Evolutionary conservation across 371 early-diverging fungal species (phyloP).

Genomic region (Phascolomyces articulosus): DNA sequence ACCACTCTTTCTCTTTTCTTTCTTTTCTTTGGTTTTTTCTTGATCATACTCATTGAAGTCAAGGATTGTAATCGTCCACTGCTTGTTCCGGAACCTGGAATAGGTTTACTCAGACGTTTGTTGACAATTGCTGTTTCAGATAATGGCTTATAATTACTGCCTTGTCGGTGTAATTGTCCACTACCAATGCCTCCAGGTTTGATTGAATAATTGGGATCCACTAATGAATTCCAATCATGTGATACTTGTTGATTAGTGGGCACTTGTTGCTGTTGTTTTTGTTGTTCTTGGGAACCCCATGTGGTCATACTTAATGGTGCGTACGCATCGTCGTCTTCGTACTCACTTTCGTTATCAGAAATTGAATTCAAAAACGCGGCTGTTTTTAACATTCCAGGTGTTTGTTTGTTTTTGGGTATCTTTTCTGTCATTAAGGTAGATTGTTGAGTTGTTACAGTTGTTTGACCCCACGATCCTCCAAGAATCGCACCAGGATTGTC

Average conservation of each 20-base stretch:
- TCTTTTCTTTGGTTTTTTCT: slow-evolving; percentile 20
- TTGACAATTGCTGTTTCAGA: slow-evolving; percentile 20
- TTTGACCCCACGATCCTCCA: not conserved
- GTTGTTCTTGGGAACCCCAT: not conserved
- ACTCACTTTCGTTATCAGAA: not conserved
- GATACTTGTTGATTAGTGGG: not conserved
- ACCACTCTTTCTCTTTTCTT: not conserved
- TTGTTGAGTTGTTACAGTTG: not conserved
- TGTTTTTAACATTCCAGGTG: too few relatives aligned
- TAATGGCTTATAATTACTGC: slow-evolving; percentile 25
- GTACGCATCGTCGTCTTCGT: not conserved
- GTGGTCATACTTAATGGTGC: not conserved
- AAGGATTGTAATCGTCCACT: too few relatives aligned
- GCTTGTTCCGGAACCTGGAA: too few relatives aligned
- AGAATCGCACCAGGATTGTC: not conserved
- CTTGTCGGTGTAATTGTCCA: slow-evolving; percentile 26
- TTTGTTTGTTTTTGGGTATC: too few relatives aligned
- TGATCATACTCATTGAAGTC: slow-evolving; percentile 6
- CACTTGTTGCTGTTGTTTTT: slow-evolving; percentile 4
- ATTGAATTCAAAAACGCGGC: too few relatives aligned
- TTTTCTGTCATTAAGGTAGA: too few relatives aligned
- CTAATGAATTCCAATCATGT: slow-evolving; percentile 19
- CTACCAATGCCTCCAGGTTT: slow-evolving; percentile 22
- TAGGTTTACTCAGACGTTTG: slow-evolving; percentile 23
- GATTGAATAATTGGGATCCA: slow-evolving; percentile 24